Base-by-base conservation (phyloP, 2,329 filamentous ascomycete species). In the Pseudogymnoascus sp. region DNA sequence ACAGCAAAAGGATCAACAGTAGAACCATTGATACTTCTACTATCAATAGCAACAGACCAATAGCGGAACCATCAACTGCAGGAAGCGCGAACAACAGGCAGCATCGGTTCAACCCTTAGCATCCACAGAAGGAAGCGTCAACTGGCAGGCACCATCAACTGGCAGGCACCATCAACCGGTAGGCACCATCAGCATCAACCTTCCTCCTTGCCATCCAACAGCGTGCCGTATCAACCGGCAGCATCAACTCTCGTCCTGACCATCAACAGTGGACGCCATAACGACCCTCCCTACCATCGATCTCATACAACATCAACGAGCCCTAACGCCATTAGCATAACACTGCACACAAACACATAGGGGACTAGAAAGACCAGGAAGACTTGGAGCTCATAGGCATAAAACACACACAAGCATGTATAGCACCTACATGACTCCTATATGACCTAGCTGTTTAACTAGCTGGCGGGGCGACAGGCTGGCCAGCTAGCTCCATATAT, bases 401-500 rank as follows among this genome's bases (percentile, higher is more conserved):
- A 19, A 19, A 33, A 55, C n/a, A 55, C 29, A 55, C 29, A 55
- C 29, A 55, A 55, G 49, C 49, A 55, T 55, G n/a, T 33, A 33
- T n/a, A 19, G 10, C 49, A 55, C 49, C 49, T 55, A 55, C n/a
- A 19, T 31, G 49, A 19, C 49, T 33, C 49, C 49, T 33, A 52
- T 16, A 52, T 55, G 49, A 55, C 49, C 29, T 55, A 29, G 43
- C 7, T 31, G 14, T 23, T 31, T 29, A 16, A 14, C 49, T 49
- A 7, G 43, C 43, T 10, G 6, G 14, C 23, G 3, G 23, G 14
- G 12, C 14, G 4, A 8, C 7, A 12, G 29, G 26, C 26, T 19
- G 49, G 49, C 29, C 16, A 33, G 49, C 49, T 55, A 55, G 49
- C 26, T 55, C 29, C 49, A 33, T 55, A 55, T 55, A 55, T 55